Conservation (phyloP, 1,284 basidiomycete genomes). For the Cutaneotrichosporon sp. region DNA sequence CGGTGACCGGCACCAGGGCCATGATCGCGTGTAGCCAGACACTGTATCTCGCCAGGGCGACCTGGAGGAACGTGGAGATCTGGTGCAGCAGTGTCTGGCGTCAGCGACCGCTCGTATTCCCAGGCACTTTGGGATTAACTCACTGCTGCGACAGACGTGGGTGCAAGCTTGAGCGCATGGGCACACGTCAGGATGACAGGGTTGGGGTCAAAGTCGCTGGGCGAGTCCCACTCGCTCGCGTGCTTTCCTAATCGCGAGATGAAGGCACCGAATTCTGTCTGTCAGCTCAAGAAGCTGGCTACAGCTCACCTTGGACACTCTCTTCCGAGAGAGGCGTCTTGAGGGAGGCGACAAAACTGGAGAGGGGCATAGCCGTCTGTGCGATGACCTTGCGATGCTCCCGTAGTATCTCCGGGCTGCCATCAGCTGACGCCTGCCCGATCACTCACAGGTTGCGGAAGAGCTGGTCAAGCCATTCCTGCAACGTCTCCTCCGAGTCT, state of each 20-base stretch:
- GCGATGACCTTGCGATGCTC: slow-evolving; percentile 21
- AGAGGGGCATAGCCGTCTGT: slow-evolving; percentile 25
- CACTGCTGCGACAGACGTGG: slow-evolving; percentile 14
- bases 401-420: slow-evolving; percentile 36
- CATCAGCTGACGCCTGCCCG: background rate
- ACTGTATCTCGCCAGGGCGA: slow-evolving; percentile 30
- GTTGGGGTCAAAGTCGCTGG: slow-evolving; percentile 39
- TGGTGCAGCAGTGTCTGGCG: slow-evolving; percentile 32
- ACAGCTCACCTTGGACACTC: slow-evolving; percentile 30
- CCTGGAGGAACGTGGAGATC: slow-evolving; percentile 36
- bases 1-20: slow-evolving; percentile 11
- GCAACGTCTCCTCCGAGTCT: background rate
- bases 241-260: slow-evolving; percentile 38
- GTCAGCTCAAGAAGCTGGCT: background rate
- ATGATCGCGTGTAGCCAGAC: slow-evolving; percentile 22
- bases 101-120: slow-evolving; percentile 9
- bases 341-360: slow-evolving; percentile 21
- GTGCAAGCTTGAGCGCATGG: slow-evolving; percentile 23
- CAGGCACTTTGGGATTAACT: slow-evolving; percentile 5
- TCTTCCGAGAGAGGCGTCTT: slow-evolving; percentile 30
- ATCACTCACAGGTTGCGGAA: slow-evolving; percentile 24
- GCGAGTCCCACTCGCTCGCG: slow-evolving; percentile 36
- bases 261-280: slow-evolving; percentile 35
- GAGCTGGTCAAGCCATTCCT: slow-evolving; percentile 22
- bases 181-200: slow-evolving; percentile 28